These are phyloP conservation scores for Beta macrorhiza DNA, from an alignment of 179 eudicot genomes.

Conservation along the genomic window DNA sequence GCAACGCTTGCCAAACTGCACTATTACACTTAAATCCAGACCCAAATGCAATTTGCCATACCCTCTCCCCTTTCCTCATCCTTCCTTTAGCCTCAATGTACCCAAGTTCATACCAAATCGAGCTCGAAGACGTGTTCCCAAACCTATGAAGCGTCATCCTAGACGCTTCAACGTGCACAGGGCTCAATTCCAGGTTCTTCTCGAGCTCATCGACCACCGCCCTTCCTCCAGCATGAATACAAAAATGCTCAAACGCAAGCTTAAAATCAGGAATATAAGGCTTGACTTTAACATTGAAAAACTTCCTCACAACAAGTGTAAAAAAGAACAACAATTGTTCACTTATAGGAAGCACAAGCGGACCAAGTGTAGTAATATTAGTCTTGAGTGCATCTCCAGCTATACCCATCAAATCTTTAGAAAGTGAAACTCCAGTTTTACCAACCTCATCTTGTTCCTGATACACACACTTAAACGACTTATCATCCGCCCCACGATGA, in stretches of 20 bases:
- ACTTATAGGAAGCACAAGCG: constrained; percentile 54
- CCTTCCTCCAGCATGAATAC: constrained; percentile 72
- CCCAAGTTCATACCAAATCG: constrained; percentile 68
- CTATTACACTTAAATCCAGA: constrained; percentile 74
- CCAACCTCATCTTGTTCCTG: constrained; percentile 57
- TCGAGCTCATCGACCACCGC: constrained; percentile 70
- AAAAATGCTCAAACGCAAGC: constrained; percentile 64
- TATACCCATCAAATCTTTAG: constrained; percentile 59
- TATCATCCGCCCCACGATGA: constrained; percentile 50
- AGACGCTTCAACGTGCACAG: constrained; percentile 59
- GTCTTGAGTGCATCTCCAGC: constrained; percentile 61
- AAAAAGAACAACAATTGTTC: constrained; percentile 54
- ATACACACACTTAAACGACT: constrained; percentile 57
- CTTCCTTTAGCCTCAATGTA: constrained; percentile 66
- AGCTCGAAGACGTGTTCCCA: constrained; percentile 68
- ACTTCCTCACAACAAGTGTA: constrained; percentile 39
- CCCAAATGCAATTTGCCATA: constrained; percentile 76
- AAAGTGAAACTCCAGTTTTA: constrained; percentile 50
- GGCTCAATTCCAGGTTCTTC: constrained; percentile 51
- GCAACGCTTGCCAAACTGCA: constrained; percentile 61
- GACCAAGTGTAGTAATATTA: constrained; percentile 59
- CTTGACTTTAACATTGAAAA: constrained; percentile 44
- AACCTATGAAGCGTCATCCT: constrained; percentile 69
- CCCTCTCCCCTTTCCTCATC: constrained; percentile 58
- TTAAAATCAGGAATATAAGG: constrained; percentile 68